Percentiles rank a stretch among this genome's conserved stretches.
These are phyloP conservation scores for Sphaerulina musiva DNA, from an alignment of 2,329 filamentous ascomycete genomes.

Conservation along the genomic window DNA sequence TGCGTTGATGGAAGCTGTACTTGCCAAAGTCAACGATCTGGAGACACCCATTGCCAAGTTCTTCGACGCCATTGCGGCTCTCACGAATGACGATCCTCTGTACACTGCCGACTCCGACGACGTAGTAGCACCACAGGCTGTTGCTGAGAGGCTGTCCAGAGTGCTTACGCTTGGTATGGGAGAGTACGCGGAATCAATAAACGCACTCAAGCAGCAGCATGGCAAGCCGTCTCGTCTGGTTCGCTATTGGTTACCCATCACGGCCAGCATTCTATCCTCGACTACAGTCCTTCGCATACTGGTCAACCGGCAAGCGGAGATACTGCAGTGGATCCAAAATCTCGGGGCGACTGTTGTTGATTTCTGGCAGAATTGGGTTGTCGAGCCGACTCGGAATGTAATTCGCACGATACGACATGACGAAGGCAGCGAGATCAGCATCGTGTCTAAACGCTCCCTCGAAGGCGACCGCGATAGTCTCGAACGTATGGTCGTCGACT, in stretches of 20 bases:
- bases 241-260: slow-evolving; percentile 81
- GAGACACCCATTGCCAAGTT: slow-evolving; percentile 51
- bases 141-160: slow-evolving; percentile 60
- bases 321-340: slow-evolving; percentile 72
- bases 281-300: slow-evolving; percentile 79
- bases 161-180: slow-evolving; percentile 66
- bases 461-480: slow-evolving; percentile 84
- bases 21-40: slow-evolving; percentile 61
- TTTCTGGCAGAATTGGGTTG: slow-evolving; percentile 95
- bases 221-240: slow-evolving; percentile 69
- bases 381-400: slow-evolving; percentile 75
- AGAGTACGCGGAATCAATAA: slow-evolving; percentile 55
- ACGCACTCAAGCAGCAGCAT: slow-evolving; percentile 53
- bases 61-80: slow-evolving; percentile 50
- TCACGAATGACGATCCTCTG: slow-evolving; percentile 48
- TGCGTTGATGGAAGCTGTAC: slow-evolving; percentile 76
- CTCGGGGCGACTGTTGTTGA: slow-evolving; percentile 72
- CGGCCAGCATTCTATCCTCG: slow-evolving; percentile 67
- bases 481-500: slow-evolving; percentile 97
- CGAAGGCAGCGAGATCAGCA: slow-evolving; percentile 83
- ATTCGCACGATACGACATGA: slow-evolving; percentile 91
- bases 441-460: slow-evolving; percentile 91
- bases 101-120: slow-evolving; percentile 36
- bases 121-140: slow-evolving; percentile 43
- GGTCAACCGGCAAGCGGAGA: slow-evolving; percentile 66